A percentile compares a stretch with the other conserved stretches of the same genome.
These are phyloP conservation scores for Ophiosphaerella narmari DNA, from an alignment of 2,329 filamentous ascomycete genomes.

Conservation along the genomic window DNA sequence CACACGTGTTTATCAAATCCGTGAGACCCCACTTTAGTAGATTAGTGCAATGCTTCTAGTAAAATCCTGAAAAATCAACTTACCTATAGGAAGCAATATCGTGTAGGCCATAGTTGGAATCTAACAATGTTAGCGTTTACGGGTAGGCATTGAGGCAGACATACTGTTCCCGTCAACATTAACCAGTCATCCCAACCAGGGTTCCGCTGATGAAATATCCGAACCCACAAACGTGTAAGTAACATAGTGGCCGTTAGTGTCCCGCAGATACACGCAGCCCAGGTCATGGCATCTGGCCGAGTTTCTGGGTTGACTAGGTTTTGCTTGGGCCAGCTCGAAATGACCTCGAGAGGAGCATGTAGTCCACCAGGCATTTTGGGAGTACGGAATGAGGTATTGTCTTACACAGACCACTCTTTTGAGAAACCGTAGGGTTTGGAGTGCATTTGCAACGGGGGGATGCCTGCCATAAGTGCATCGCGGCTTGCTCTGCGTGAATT, in stretches of 20 bases:
- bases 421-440: neutral
- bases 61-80: neutral
- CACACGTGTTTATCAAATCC: constrained; percentile 35
- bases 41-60: constrained; percentile 10
- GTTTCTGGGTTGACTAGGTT: constrained; percentile 29
- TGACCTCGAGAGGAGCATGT: constrained; percentile 30
- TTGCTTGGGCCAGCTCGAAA: constrained; percentile 28
- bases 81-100: constrained; percentile 27
- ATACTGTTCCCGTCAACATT: constrained; percentile 30
- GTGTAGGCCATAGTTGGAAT: constrained; percentile 24
- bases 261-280: constrained; percentile 27
- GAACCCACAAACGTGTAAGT: constrained; percentile 34
- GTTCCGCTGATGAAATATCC: constrained; percentile 30
- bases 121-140: constrained; percentile 16
- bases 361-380: constrained; percentile 38
- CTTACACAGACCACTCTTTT: neutral
- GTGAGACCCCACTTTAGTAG: constrained; percentile 13
- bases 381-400: neutral
- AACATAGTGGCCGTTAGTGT: constrained; percentile 29
- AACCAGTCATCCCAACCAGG: constrained; percentile 39
- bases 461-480: constrained; percentile 25
- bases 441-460: constrained; percentile 11
- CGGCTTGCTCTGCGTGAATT: constrained; percentile 7
- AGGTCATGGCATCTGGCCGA: constrained; percentile 21
- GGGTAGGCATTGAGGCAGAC: neutral